Conservation (phyloP, 2,329 filamentous ascomycete species). For the Arachnomyces sp. region DNA sequence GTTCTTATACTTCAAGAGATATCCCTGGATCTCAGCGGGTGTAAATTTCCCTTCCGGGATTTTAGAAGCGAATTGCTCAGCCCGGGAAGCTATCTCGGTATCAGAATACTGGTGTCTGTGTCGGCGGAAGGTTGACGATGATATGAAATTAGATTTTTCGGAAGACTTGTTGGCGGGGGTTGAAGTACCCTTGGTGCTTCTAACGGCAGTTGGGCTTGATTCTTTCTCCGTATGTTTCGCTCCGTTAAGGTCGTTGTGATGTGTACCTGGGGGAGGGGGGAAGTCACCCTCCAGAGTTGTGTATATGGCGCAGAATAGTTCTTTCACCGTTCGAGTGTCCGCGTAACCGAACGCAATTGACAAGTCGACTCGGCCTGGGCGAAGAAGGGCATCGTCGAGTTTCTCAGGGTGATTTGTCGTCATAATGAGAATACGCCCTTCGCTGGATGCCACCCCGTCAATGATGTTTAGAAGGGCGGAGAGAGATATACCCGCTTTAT, state of each 20-base stretch:
- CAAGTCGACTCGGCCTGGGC: slow-evolving; percentile 60
- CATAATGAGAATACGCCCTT: slow-evolving; percentile 66
- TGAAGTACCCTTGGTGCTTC: background rate
- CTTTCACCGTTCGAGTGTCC: slow-evolving; percentile 25
- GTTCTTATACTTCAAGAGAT: slow-evolving; percentile 29
- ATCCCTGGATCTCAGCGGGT: slow-evolving; percentile 35
- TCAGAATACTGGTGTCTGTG: slow-evolving; percentile 5
- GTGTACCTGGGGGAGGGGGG: slow-evolving; percentile 3
- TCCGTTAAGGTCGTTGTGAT: background rate
- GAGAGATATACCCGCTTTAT: slow-evolving; percentile 47
- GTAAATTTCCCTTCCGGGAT: slow-evolving; percentile 29
- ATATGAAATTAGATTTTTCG: too few species aligned
- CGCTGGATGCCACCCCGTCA: slow-evolving; percentile 60
- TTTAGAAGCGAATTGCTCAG: slow-evolving; percentile 23
- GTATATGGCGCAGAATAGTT: slow-evolving; percentile 35
- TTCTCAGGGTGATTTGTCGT: slow-evolving; percentile 60
- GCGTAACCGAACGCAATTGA: slow-evolving; percentile 49
- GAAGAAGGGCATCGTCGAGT: slow-evolving; percentile 55
- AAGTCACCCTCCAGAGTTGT: slow-evolving; percentile 23
- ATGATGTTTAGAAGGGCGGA: slow-evolving; percentile 62
- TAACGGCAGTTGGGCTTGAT: background rate
- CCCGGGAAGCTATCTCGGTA: slow-evolving; percentile 17
- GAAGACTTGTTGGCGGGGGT: background rate
- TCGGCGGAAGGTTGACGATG: too few species aligned
- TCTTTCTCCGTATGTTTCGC: slow-evolving; percentile 8